phyloP scores from a whole-genome alignment of 768 basidiomycete genomes.

The Aureoboletus auriporus region DNA sequence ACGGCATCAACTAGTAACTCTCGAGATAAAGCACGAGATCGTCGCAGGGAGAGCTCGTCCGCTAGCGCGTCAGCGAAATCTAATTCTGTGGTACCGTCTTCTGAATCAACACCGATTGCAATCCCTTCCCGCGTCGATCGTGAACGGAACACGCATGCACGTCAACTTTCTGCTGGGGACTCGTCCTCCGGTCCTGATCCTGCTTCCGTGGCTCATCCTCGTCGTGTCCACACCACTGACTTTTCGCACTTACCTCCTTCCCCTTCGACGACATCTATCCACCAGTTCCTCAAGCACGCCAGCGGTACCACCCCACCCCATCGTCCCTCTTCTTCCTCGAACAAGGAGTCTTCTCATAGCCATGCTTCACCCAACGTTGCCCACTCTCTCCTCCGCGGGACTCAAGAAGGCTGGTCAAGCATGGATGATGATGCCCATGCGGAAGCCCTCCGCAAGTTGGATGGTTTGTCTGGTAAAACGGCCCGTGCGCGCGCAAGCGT shows the following conservation, averaged over 20 bases:
- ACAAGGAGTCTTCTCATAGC: slow-evolving; percentile 36
- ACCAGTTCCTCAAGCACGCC: slow-evolving; percentile 69
- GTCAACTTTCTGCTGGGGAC: slow-evolving; percentile 67
- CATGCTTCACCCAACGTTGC: slow-evolving; percentile 65
- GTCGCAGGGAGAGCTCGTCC: slow-evolving; percentile 47
- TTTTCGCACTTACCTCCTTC: slow-evolving; percentile 91
- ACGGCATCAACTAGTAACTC: slow-evolving; percentile 36
- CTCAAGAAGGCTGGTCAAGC: slow-evolving; percentile 86
- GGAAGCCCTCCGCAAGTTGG: slow-evolving; percentile 88
- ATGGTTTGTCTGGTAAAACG: slow-evolving; percentile 77
- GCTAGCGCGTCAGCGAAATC: slow-evolving; percentile 38
- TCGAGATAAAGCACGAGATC: slow-evolving; percentile 48
- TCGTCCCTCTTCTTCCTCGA: slow-evolving; percentile 32
- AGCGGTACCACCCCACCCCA: slow-evolving; percentile 36
- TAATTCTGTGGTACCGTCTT: not conserved
- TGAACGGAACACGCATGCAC: slow-evolving; percentile 45
- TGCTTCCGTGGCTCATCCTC: slow-evolving; percentile 43
- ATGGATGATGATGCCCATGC: slow-evolving; percentile 86
- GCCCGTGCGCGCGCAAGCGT: slow-evolving; percentile 76
- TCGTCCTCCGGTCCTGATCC: slow-evolving; percentile 53
- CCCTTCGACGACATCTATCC: slow-evolving; percentile 85
- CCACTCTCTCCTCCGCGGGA: slow-evolving; percentile 80
- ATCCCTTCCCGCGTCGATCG: slow-evolving; percentile 21
- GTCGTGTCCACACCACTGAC: slow-evolving; percentile 68
- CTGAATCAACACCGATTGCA: slow-evolving; percentile 23